phyloP scores from a whole-genome alignment of 2,329 filamentous ascomycete species.

The Cryphonectria nitschkei region DNA sequence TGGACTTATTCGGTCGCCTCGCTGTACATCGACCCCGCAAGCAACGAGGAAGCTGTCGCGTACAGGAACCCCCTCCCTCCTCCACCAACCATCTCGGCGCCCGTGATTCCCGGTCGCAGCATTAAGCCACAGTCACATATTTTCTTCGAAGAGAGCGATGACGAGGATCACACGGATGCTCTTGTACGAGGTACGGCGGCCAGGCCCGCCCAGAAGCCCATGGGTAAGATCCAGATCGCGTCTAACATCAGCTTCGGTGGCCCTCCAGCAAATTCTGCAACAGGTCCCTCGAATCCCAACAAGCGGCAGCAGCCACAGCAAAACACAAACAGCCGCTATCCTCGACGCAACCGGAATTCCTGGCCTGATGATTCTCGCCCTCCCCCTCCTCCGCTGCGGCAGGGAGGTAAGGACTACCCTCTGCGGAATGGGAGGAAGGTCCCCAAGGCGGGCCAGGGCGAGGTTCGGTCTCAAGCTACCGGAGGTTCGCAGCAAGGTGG shows the following conservation, averaged over 20 bases:
- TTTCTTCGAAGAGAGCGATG: constrained; percentile 52
- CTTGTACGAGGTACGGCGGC: constrained; percentile 38
- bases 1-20: constrained; percentile 57
- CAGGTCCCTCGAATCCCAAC: constrained; percentile 3
- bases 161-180: constrained; percentile 46
- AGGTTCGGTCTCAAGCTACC: not conserved
- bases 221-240: constrained; percentile 26
- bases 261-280: not conserved
- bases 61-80: constrained; percentile 30
- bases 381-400: constrained; percentile 13
- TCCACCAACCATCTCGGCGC: constrained; percentile 21
- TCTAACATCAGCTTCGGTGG: constrained; percentile 29
- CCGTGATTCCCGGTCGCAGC: constrained; percentile 35
- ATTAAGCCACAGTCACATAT: constrained; percentile 43
- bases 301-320: constrained; percentile 18
- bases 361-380: constrained; percentile 2
- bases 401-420: constrained; percentile 20
- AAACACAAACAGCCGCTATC: constrained; percentile 1
- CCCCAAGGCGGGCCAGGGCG: constrained; percentile 8
- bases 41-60: constrained; percentile 44
- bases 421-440: constrained; percentile 15
- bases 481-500: constrained; percentile 9
- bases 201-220: constrained; percentile 6
- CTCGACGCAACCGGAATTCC: constrained; percentile 19
- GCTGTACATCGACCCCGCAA: constrained; percentile 53